Conservation (phyloP, 345 rosid species). For the Aegle marmelos region DNA sequence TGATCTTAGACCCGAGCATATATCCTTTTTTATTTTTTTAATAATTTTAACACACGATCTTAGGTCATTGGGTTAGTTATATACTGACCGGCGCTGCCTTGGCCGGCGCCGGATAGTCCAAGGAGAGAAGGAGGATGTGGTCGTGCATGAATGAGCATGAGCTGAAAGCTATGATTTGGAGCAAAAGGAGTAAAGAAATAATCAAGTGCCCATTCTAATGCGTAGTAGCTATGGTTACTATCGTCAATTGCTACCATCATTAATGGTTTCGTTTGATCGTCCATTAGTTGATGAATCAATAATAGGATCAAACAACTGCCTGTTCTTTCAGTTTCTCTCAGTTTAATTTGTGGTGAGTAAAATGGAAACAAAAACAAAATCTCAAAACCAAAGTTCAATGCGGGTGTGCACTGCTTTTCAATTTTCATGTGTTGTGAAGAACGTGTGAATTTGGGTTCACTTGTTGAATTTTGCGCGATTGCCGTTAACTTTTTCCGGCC, state of each 20-base stretch:
- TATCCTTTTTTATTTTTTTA: too few relatives aligned
- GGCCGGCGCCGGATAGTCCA: slow-evolving; percentile 42
- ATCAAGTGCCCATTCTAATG: slow-evolving; percentile 53
- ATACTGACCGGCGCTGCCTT: background rate
- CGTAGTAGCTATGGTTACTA: slow-evolving; percentile 45
- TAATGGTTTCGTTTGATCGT: slow-evolving; percentile 30
- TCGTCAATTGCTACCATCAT: slow-evolving; percentile 53
- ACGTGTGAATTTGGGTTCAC: background rate
- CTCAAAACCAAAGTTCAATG: background rate
- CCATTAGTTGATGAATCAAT: background rate
- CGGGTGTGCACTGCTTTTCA: background rate
- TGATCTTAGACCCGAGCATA: too few relatives aligned
- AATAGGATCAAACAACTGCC: background rate
- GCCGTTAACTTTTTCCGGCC: background rate
- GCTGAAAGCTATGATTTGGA: slow-evolving; percentile 37
- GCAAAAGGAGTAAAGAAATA: slow-evolving; percentile 43
- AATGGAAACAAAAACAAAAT: background rate
- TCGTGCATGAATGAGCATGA: slow-evolving; percentile 48
- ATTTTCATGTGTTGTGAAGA: background rate
- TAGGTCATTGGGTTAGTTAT: too few relatives aligned
- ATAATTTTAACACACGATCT: too few relatives aligned
- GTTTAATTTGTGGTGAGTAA: background rate
- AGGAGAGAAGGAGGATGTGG: slow-evolving; percentile 23
- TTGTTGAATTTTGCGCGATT: background rate
- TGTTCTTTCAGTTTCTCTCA: background rate